phyloP scores from a whole-genome alignment of 1,284 basidiomycete species.

The Mycena sp. region DNA sequence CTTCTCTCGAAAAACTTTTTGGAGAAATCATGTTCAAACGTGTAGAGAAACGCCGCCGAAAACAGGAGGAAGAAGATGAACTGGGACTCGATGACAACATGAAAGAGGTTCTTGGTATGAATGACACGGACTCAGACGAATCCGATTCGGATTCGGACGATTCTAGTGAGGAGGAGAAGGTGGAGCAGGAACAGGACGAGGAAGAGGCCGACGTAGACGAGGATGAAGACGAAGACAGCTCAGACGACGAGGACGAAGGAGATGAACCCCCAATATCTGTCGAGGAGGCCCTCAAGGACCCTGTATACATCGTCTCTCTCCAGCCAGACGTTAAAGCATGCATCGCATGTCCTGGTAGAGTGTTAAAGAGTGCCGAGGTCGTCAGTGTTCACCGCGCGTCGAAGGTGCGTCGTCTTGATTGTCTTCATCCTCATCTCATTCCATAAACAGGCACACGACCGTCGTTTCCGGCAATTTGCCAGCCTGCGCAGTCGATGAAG shows the following conservation, averaged over 20 bases:
- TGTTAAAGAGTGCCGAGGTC: slow-evolving; percentile 73
- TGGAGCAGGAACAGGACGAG: slow-evolving; percentile 36
- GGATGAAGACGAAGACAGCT: slow-evolving; percentile 38
- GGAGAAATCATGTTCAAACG: slow-evolving; percentile 79
- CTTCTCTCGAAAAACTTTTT: slow-evolving; percentile 1
- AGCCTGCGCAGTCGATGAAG: slow-evolving; percentile 45
- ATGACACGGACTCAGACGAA: slow-evolving; percentile 72
- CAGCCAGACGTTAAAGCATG: slow-evolving; percentile 67
- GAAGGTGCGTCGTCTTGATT: slow-evolving; percentile 60
- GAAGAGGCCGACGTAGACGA: slow-evolving; percentile 37
- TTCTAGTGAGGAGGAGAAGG: slow-evolving; percentile 40
- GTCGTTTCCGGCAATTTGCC: slow-evolving; percentile 63
- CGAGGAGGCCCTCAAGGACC: slow-evolving; percentile 66
- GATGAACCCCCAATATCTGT: slow-evolving; percentile 62
- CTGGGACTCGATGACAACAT: slow-evolving; percentile 75
- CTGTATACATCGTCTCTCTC: slow-evolving; percentile 68
- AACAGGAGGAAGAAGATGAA: slow-evolving; percentile 73
- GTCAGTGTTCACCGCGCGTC: slow-evolving; percentile 69
- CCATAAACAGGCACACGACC: slow-evolving; percentile 63
- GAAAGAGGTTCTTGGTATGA: slow-evolving; percentile 76
- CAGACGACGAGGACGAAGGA: slow-evolving; percentile 42
- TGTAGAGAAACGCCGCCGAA: slow-evolving; percentile 73
- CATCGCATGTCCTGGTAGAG: slow-evolving; percentile 79
- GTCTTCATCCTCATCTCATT: slow-evolving; percentile 49
- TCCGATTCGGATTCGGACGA: slow-evolving; percentile 40